Evolutionary conservation across 2,329 filamentous ascomycete species (phyloP), one percentile per base, ranked within the genome.

Genomic region (Nannizziopsis arthrosporioides): DNA sequence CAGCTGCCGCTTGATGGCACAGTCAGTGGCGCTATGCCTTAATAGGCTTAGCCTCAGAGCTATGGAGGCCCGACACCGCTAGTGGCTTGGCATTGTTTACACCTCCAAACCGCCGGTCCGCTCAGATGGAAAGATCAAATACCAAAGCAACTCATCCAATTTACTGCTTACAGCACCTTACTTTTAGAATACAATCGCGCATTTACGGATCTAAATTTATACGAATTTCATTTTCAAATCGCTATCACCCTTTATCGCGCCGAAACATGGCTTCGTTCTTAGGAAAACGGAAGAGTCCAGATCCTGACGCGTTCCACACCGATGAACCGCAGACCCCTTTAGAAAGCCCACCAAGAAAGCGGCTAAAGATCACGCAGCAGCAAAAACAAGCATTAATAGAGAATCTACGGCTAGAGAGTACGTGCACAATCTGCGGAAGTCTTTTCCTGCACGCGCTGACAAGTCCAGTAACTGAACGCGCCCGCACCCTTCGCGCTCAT

Each of bases 371-470:
- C 53, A 81, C 80, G 2, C 63, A 77, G 48, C 73, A 74, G 36
- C 86, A 94, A 63, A 94, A 94, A 67, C 85, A 92, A 65, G 83
- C 84, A 9, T 70, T 94, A 44, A 82, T 94, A 50, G 86, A 94
- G 59, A 94, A 95, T 59, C 68, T 94, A 35, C 86, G 94, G 61
- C 74, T 94, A 36, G 88, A 95, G 67, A 79, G 88, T 94, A 74
- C 53, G 81, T 64, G 14, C n/a, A 31, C 46, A 30, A 3, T 7
- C 17, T 10, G 38, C 31, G 18, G 30, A 27, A 31, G 30, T 8
- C 6, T 7, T 12, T 17, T 34, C 2, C 30, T 32, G 8, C 27
- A 30, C 48, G 53, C 56, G 42, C 54, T 56, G 18, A 60, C 51
- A 52, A 52, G 6, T 43, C 31, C 56, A 94, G 88, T 94, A 56